phyloP scores from a whole-genome alignment of 1,139 yeast species.

The Yamadazyma mexicana region DNA sequence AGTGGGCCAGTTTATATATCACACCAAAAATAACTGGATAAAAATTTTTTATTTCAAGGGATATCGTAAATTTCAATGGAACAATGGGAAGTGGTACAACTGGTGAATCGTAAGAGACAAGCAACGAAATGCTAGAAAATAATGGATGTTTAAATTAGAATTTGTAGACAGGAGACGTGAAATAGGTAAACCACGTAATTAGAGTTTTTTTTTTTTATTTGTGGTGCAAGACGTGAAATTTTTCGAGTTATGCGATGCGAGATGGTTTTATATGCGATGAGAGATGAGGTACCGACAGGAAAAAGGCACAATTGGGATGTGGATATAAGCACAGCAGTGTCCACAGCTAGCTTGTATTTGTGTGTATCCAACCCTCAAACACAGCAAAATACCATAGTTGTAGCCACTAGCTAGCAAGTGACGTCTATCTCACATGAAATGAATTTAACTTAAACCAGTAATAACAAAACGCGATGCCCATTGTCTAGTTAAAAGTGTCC shows the following conservation, averaged over 20 bases:
- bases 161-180: slow-evolving; percentile 1
- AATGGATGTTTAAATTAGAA: not conserved
- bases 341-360: too few relatives aligned
- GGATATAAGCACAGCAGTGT: too few relatives aligned
- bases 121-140: not conserved
- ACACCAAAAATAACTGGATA: too few relatives aligned
- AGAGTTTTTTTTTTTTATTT: too few relatives aligned
- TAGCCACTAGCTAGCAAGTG: too few relatives aligned
- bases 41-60: slow-evolving; percentile 1
- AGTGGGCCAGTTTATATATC: slow-evolving; percentile 1
- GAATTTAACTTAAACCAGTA: slow-evolving; percentile 1
- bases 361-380: too few relatives aligned
- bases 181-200: not conserved
- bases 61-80: slow-evolving; percentile 2
- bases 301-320: not conserved
- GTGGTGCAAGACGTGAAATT: not conserved
- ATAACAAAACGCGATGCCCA: not conserved
- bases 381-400: too few relatives aligned
- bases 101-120: not conserved
- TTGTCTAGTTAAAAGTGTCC: not conserved
- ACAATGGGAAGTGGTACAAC: slow-evolving; percentile 2
- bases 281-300: not conserved
- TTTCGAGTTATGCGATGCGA: too few relatives aligned
- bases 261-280: not conserved
- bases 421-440: too few relatives aligned